Percentiles rank a stretch among this genome's conserved stretches.
Conservation (phyloP, 208 protist species). For the Trypanosoma boissoni region DNA sequence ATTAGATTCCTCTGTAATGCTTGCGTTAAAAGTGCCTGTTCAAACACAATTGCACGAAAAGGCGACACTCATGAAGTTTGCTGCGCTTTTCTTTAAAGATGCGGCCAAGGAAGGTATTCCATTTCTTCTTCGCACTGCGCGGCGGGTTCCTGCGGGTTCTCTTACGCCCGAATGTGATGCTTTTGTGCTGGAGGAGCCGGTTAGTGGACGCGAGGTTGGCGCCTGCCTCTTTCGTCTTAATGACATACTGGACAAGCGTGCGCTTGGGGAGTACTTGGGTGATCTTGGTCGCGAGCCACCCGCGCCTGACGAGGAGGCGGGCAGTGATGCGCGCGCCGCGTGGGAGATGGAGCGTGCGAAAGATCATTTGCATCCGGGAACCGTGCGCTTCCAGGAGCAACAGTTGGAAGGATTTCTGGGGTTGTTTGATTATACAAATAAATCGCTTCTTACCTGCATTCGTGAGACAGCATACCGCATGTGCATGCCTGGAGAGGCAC, state of each 20-base stretch:
- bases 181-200: constrained; percentile 63
- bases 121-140: constrained; percentile 63
- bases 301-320: constrained; percentile 10
- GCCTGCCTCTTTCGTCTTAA: constrained; percentile 71
- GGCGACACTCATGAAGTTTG: constrained; percentile 56
- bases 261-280: constrained; percentile 85
- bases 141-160: constrained; percentile 35
- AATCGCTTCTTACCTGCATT: constrained; percentile 71
- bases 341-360: constrained; percentile 32
- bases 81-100: constrained; percentile 54
- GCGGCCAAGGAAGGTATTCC: constrained; percentile 78
- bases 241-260: constrained; percentile 78
- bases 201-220: constrained; percentile 74
- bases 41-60: constrained; percentile 42
- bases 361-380: constrained; percentile 44
- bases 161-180: background rate
- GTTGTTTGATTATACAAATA: constrained; percentile 76
- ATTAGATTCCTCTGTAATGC: background rate
- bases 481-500: constrained; percentile 89
- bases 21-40: constrained; percentile 12
- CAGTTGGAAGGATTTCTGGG: constrained; percentile 78
- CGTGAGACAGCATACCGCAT: constrained; percentile 84
- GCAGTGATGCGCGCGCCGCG: constrained; percentile 6
- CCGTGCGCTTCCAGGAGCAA: constrained; percentile 67
- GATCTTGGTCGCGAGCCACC: constrained; percentile 65